phyloP scores from a whole-genome alignment of 129 eudicot species.

The Chrysanthemum makinoi region DNA sequence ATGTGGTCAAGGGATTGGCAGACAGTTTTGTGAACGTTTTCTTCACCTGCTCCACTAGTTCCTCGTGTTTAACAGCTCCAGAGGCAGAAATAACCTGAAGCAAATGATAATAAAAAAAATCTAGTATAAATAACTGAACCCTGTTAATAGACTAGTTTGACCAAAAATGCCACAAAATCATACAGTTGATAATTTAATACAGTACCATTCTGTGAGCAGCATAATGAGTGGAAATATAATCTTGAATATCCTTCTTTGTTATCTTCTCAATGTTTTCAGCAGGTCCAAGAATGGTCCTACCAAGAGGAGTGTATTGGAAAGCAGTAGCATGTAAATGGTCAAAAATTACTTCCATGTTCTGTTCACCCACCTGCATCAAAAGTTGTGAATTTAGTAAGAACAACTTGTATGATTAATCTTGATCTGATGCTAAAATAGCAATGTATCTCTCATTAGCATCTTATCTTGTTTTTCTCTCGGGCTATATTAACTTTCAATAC shows the following conservation, averaged over 20 bases:
- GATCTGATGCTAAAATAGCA: background rate
- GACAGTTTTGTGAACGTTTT: constrained; percentile 67
- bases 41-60: constrained; percentile 77
- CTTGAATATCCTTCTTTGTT: constrained; percentile 58
- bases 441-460: background rate
- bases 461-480: background rate
- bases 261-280: constrained; percentile 69
- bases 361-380: constrained; percentile 66
- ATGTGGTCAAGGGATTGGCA: constrained; percentile 61
- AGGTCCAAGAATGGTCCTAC: constrained; percentile 95
- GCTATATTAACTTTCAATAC: background rate
- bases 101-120: constrained; percentile 19
- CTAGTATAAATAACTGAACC: background rate
- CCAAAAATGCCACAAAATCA: background rate
- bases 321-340: constrained; percentile 99
- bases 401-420: background rate
- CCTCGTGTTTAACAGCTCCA: constrained; percentile 96
- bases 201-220: constrained; percentile 91
- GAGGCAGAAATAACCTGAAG: constrained; percentile 81
- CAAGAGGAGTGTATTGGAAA: constrained; percentile 89
- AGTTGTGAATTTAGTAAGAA: background rate
- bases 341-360: constrained; percentile 77
- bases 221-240: constrained; percentile 84
- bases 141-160: background rate
- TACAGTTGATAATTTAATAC: constrained; percentile 4